Conservation (phyloP, 768 basidiomycete genomes). For the Macrolepiota dolichaula region DNA sequence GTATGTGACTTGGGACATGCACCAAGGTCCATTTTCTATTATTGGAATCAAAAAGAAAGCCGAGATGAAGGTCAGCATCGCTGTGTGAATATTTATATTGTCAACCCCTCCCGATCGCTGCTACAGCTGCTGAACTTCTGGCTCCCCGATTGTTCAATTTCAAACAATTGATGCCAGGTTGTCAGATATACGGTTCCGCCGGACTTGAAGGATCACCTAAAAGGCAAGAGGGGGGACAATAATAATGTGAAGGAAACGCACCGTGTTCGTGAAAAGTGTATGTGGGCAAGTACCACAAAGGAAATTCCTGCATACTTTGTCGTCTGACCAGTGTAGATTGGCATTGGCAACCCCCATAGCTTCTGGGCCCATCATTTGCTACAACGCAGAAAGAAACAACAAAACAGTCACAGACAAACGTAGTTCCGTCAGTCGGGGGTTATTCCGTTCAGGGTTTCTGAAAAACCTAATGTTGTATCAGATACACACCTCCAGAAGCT, state of each 20-base stretch:
- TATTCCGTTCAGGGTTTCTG: not conserved
- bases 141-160: not conserved
- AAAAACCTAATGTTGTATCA: not conserved
- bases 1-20: conserved; percentile 97
- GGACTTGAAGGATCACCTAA: not conserved
- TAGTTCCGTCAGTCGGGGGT: not conserved
- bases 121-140: conserved; percentile 3
- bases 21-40: conserved; percentile 98
- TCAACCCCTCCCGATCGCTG: conserved; percentile 6
- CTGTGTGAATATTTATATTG: not conserved
- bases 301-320: conserved; percentile 98
- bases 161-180: not conserved
- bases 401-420: not conserved
- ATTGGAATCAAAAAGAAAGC: conserved; percentile 11
- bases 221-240: conserved; percentile 5
- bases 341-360: conserved; percentile 95
- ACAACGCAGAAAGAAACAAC: not conserved
- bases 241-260: conserved; percentile 35
- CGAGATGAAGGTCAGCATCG: conserved; percentile 3
- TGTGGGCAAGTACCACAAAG: conserved; percentile 99
- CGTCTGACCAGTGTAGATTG: conserved; percentile 91
- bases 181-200: not conserved
- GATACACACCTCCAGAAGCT: conserved; percentile 59
- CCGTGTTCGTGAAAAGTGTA: conserved; percentile 95
- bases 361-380: conserved; percentile 99